Evolutionary conservation across 176 grass and related monocot species (phyloP), one percentile per base, ranked within the genome.

Genomic region (Raddia guianensis): DNA sequence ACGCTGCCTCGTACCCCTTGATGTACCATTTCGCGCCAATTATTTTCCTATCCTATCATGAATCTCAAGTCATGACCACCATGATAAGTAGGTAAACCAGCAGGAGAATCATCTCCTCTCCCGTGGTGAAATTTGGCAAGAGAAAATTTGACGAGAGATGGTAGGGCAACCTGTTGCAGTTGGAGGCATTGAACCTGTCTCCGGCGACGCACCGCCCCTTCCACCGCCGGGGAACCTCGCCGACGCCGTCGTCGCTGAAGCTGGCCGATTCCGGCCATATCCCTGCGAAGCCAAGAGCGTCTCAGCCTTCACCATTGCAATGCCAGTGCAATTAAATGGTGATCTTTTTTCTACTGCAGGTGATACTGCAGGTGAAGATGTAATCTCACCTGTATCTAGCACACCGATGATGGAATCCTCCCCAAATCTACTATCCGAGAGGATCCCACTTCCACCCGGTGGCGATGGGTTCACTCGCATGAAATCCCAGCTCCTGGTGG

Each of bases 241-340:
- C 86, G 73, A 95, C 78, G 66, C 66, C 84, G 12, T 91, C 74
- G 70, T 99, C 96, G 65, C 52, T 93, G 58, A 99, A 99, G 72
- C 92, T 99, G 19, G 90, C 84, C 2, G 92, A 99, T 79, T 99
- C 96, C 1, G 96, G 96, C 96, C 96, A 99, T 85, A 99, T 93
- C 44, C 96, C 96, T 99, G 69, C 34, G 33, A 86, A 86, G 69
- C 15, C 34, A 78, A 85, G 34, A 78, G 48, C 8, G 42, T 37
- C 11, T 80, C 80, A 80, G 67, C 18, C 56, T 64, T 63, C 11
- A 32, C 35, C 35, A 51, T 5, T 45, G 40, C 20, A 68, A 59
- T 81, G 45, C 6, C 34, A 65, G 74, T 74, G 2, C 6, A 12
- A 27, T 27, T 27, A 27, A 82, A 49, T 78, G 34, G 49, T 69